Base-by-base conservation (phyloP, 352 stramenopile genomes). In the Peronospora farinosa region DNA sequence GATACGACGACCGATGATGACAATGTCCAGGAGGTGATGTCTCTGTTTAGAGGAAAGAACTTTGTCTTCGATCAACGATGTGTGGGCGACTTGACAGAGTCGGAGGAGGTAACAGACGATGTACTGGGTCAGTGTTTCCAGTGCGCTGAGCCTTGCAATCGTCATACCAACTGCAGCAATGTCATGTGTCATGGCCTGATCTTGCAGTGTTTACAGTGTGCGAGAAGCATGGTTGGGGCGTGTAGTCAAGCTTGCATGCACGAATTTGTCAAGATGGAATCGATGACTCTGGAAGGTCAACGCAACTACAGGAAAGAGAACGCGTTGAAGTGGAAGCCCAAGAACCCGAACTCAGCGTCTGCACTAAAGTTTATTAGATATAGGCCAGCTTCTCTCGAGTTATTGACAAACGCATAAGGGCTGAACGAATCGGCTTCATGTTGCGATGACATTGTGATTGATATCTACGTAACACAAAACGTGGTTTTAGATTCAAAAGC, bases 21-120 rank as follows among this genome's bases (percentile, higher is more conserved):
- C 54, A 64, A 23, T 60, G 30, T 47, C 47, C 28, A 55, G 10
- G 48, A 66, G 7, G 52, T 57, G 19, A 12, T 55, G 19, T 69
- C 61, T 49, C 28, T 69, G 28, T 69, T 69, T 35, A 69, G 67
- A 41, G 77, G 74, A 17, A 84, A 80, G 50, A 86, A 85, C 57
- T 88, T 86, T 51, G 78, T 88, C 53, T 88, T 86, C 46, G 78
- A 88, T 54, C 78, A 88, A 55, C 78, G 78, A 1, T 86, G 74
- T 43, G 74, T 86, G 17, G 63, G 54, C 2, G 52, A 68, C 10
- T 56, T 69, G 13, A 62, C 41, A 2, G 49, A 55, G 40, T 67
- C 63, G 12, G 68, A 85, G 38, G 50, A 75, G 46, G 67, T 86
- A 57, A 86, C 78, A 10, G 42, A 52, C 7, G 75, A 88, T 23